Conservation (phyloP, 371 early-diverging fungal species). For the Mortierella sp. region DNA sequence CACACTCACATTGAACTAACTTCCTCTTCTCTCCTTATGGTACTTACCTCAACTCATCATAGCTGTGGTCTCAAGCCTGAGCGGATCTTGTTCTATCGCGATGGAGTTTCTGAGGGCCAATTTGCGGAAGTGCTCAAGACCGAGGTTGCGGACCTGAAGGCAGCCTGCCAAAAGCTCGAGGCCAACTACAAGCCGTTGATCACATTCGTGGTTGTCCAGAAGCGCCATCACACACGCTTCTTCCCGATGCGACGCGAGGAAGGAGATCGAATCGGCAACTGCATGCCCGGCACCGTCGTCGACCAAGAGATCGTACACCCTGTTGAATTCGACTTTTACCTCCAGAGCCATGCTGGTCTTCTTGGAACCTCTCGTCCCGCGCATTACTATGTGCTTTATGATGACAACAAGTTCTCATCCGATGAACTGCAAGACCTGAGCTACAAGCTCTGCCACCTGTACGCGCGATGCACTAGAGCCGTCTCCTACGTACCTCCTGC, state of each 20-base stretch:
- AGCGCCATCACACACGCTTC: slow-evolving; percentile 91
- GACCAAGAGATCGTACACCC: slow-evolving; percentile 79
- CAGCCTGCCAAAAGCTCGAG: slow-evolving; percentile 75
- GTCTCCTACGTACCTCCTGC: slow-evolving; percentile 87
- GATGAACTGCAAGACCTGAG: slow-evolving; percentile 82
- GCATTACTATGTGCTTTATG: slow-evolving; percentile 84
- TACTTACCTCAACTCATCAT: background rate
- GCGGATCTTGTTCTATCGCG: slow-evolving; percentile 87
- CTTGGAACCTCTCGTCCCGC: slow-evolving; percentile 91
- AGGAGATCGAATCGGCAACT: slow-evolving; percentile 77
- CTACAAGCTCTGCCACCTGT: slow-evolving; percentile 86
- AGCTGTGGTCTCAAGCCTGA: slow-evolving; percentile 68
- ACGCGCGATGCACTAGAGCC: slow-evolving; percentile 84
- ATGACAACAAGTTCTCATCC: slow-evolving; percentile 80
- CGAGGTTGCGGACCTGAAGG: slow-evolving; percentile 79
- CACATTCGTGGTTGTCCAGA: slow-evolving; percentile 90
- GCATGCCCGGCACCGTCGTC: slow-evolving; percentile 86
- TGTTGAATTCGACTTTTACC: slow-evolving; percentile 83
- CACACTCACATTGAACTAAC: background rate
- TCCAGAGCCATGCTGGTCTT: slow-evolving; percentile 86
- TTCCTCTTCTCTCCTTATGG: background rate
- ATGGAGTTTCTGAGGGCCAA: slow-evolving; percentile 85
- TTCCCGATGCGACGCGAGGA: slow-evolving; percentile 66
- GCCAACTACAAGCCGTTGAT: slow-evolving; percentile 76
- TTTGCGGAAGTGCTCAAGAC: slow-evolving; percentile 73